Base-by-base conservation (phyloP, 1,284 basidiomycete species). In the Somion occarium region DNA sequence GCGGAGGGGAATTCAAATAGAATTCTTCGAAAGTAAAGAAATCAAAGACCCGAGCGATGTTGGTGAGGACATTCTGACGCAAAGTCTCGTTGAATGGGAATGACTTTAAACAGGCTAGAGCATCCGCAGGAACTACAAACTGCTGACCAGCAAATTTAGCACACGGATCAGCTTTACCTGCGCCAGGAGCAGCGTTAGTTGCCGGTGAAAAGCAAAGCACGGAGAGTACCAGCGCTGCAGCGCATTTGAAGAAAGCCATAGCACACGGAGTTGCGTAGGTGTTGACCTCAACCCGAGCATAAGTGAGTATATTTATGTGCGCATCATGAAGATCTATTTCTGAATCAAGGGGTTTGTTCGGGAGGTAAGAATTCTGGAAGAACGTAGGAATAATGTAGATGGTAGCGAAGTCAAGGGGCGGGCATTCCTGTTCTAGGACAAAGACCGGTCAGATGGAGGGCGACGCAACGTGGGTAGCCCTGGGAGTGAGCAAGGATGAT, bases 11-110 rank as follows among this genome's bases (percentile, higher is more conserved):
- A 22, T 78, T 67, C 51, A 80, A 62, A 59, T 84, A 83, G 57
- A 72, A 83, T 45, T 81, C 74, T 60, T 84, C 82, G 57, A 83
- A 84, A 0, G 82, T 83, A 65, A 71, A 84, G 58, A 85, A 84
- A 62, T 83, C 75, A 53, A 83, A 79, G 34, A 83, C 80, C 25
- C 78, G 68, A 11, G 73, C 73, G 51, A 82, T 69, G 54, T 73
- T 76, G 9, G 69, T 71, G 46, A 82, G 57, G 30, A 83, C 78
- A 61, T 84, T 84, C 61, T 83, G 74, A 22, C 78, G 73, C 19
- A 84, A 66, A 7, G 78, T 82, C 61, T 82, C 79, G 59, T 82
- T 81, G 70, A 83, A 83, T 0, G 80, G 77, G 63, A 83, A 84
- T 5, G 77, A 74, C 61, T 76, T 79, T 58, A 76, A 65, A 59